Evolutionary conservation across 805 yeast genomes (phyloP), one percentile per base, ranked within the genome.

Genomic region (Wickerhamiella sergipiensis): DNA sequence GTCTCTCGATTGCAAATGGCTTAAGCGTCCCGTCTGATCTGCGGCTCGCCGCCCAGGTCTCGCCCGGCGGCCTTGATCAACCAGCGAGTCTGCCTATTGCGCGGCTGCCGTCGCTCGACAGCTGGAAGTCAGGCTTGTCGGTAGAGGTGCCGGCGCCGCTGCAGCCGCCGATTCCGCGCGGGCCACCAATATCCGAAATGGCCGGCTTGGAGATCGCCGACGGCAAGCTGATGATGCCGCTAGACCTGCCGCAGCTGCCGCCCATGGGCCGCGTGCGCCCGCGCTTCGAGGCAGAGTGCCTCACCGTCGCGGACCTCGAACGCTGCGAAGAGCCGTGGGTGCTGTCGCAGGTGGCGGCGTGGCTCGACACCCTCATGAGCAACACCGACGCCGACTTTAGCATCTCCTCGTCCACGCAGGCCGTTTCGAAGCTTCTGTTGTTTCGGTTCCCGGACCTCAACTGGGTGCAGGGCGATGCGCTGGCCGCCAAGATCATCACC

Each of bases 401-500:
- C 6, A 24, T 39, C 1, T 51, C 43, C 3, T 51, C 50, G 2
- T 43, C 47, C 5, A 48, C 40, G 17, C 52, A 46, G n/a, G 57
- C 61, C 6, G 43, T 59, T 4, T 52, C 57, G 6, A 52, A 58
- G 47, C 54, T 59, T 6, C 56, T 58, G 19, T 29, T 53, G 22
- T 59, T 43, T 31, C 52, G 56, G 10, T 49, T 64, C 15, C 63
- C 67, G 1, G 60, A 58, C 4, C 55, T 68, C 13, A 58, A 56
- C 45, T 62, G 64, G 62, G 51, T 57, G 6, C 52, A 53, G 18
- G 65, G 69, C 0, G 68, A 65, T 45, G 48, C 56, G 4, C 24
- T 58, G 6, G 69, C 71, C 1, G 40, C 39, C 3, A 55, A 55
- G 17, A 64, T 57, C 19, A 42, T 66, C 22, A 45, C 51, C 12